phyloP scores from a whole-genome alignment of 352 stramenopile species.

The Globisporangium rhizosaccharum region DNA sequence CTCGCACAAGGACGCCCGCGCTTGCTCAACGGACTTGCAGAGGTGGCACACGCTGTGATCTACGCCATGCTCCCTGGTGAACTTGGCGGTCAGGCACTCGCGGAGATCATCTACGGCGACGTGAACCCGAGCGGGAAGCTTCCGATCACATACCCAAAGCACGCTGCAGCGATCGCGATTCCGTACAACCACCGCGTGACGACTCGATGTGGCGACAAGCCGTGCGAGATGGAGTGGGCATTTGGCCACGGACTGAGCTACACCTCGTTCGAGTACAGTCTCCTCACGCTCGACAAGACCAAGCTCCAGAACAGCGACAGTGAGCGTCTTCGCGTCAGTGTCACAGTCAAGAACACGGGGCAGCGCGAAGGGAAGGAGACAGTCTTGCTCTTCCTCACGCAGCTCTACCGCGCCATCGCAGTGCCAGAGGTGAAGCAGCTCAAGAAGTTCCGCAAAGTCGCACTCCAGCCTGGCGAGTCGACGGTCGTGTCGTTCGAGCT shows the following conservation, averaged over 20 bases:
- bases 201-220: conserved; percentile 35
- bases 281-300: conserved; percentile 33
- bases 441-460: conserved; percentile 74
- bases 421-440: conserved; percentile 80
- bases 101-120: conserved; percentile 74
- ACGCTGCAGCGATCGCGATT: conserved; percentile 56
- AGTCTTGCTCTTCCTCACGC: conserved; percentile 73
- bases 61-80: conserved; percentile 77
- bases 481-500: conserved; percentile 39
- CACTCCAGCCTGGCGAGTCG: conserved; percentile 34
- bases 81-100: conserved; percentile 70
- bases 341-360: conserved; percentile 70
- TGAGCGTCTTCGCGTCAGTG: conserved; percentile 26
- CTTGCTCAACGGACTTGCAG: conserved; percentile 50
- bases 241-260: conserved; percentile 70
- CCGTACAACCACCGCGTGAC: conserved; percentile 74
- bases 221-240: conserved; percentile 59
- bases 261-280: conserved; percentile 55
- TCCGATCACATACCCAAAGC: conserved; percentile 78
- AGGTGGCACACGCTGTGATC: conserved; percentile 64
- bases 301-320: conserved; percentile 11
- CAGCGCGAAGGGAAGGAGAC: conserved; percentile 54
- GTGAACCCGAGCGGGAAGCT: conserved; percentile 80
- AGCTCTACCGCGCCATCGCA: conserved; percentile 50
- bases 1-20: conserved; percentile 75